Base-by-base conservation (phyloP, 2,329 filamentous ascomycete genomes). In the Ciborinia camelliae region DNA sequence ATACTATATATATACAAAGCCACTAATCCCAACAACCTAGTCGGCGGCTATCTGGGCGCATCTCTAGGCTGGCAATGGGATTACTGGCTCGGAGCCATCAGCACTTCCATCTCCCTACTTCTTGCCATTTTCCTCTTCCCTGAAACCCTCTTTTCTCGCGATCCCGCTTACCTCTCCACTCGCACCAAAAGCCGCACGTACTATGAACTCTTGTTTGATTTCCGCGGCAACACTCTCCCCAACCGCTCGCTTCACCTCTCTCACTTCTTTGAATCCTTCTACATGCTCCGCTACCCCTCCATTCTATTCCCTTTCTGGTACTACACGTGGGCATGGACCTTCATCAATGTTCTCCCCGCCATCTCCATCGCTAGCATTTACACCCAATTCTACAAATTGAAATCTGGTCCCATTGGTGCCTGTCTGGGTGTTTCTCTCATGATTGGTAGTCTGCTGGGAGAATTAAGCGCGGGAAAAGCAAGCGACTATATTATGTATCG, bases 121-220 rank as follows among this genome's bases (percentile, higher is more conserved):
- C 43, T 73, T 43, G 71, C 73, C 7, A 62, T 74, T n/a, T 70
- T 74, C 57, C 71, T 73, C 57, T 70, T 74, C 55, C 72, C 72
- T 9, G 72, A 74, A 63, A 74, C 72, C 1, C 71, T 73, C 41
- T 74, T 73, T 63, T 71, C 71, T 1, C 71, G 71, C 37, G 69
- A 73, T 51, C 69, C 71, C 1, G 37, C 45, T 9, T 72, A 71
- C 54, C 69, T 73, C 41, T 62, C 66, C 23, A 66, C 63, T 12
- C 69, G 69, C 35, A 68, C 66, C 10, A 65, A 66, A 26, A 68
- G 69, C 52, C 69, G 72, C 32, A 69, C 66, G 3, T 73, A 73
- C 50, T 51, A 57, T 47, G 53, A 73, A 37, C 69, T 73, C 66
- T 68, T 74, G 39, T 73, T 68, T 43, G 53, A 67, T 41, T 71